Evolutionary conservation across 192 early-diverging fungal genomes (phyloP), one percentile per base, ranked within the genome.

Genomic region (Coemansia guatemalensis): DNA sequence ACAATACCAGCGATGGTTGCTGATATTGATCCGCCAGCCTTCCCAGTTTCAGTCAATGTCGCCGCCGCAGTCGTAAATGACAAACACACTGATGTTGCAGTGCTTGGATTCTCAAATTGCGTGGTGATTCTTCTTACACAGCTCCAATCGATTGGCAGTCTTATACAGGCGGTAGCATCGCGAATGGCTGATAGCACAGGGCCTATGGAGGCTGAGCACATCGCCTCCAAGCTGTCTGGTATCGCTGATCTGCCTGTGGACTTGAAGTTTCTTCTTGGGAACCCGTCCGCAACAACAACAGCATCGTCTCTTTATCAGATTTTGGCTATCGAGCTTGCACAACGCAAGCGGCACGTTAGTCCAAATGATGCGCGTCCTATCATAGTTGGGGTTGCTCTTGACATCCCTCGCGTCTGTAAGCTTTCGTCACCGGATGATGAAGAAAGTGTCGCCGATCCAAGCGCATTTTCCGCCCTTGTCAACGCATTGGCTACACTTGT

Each of bases 81-180:
- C 44, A 20, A 48, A 5, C 79, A 82, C 64, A 82, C 79, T 0
- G 79, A 82, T 27, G 66, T 70, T 1, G 71, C 71, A 3, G 79
- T 70, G 5, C 60, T 82, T 47, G 71, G 74, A 5, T 82, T 82
- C 30, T 56, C 74, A 21, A 76, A 76, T 53, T 73, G 67, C 35
- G 61, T 76, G 12, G 74, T 82, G 8, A 67, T 66, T 32, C 56
- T 82, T 1, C 60, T 73, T 48, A 69, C 79, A 0, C 79, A 82
- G 64, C 64, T 82, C 7, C 23, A 65, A 12, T 71, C 71, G 5
- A 27, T 81, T 21, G 78, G 65, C 50, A 74, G 72, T 35, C 53
- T 81, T 18, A 56, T 81, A n/a, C 64, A 67, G 17, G 48, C 73
- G 2, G 59, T 69, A 14, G 27, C 33, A 29, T 21, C 61, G 39